Evolutionary conservation across 2,329 filamentous ascomycete genomes (phyloP).

Genomic region (Neonectria ditissima): DNA sequence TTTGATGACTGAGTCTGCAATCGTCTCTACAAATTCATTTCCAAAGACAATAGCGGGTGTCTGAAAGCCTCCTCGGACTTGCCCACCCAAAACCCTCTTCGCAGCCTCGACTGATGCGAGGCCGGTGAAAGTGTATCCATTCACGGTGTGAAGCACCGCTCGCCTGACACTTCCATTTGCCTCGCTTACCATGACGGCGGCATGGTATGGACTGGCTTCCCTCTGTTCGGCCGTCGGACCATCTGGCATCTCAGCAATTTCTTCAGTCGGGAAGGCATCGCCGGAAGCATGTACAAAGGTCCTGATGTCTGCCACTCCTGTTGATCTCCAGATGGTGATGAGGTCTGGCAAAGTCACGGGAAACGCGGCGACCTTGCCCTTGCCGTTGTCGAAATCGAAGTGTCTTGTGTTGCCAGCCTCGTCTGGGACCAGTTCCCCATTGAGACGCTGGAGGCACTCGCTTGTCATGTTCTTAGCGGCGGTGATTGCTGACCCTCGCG

Average conservation of each 20-base stretch:
- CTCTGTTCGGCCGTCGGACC: not conserved
- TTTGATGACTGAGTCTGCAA: not conserved
- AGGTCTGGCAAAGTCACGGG: slow-evolving; percentile 1
- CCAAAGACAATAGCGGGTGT: slow-evolving; percentile 2
- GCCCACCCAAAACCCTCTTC: not conserved
- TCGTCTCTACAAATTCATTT: not conserved
- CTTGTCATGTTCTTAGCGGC: slow-evolving; percentile 1
- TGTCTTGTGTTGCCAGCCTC: not conserved
- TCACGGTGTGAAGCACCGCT: slow-evolving; percentile 9
- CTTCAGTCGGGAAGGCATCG: not conserved
- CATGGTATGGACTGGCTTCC: not conserved
- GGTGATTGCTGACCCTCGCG: not conserved
- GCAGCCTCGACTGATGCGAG: not conserved
- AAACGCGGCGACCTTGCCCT: not conserved
- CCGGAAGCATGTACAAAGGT: not conserved
- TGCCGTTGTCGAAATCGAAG: slow-evolving; percentile 1
- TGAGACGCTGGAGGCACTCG: not conserved
- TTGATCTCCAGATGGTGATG: slow-evolving; percentile 7
- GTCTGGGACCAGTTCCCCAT: not conserved
- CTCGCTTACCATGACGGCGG: not conserved
- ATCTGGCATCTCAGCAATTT: not conserved
- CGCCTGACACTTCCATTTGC: not conserved
- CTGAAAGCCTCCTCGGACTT: not conserved
- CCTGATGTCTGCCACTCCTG: slow-evolving; percentile 1
- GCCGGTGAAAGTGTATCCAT: slow-evolving; percentile 3